Base-by-base conservation (phyloP, 371 early-diverging fungal species). In the Mucor circinelloides region DNA sequence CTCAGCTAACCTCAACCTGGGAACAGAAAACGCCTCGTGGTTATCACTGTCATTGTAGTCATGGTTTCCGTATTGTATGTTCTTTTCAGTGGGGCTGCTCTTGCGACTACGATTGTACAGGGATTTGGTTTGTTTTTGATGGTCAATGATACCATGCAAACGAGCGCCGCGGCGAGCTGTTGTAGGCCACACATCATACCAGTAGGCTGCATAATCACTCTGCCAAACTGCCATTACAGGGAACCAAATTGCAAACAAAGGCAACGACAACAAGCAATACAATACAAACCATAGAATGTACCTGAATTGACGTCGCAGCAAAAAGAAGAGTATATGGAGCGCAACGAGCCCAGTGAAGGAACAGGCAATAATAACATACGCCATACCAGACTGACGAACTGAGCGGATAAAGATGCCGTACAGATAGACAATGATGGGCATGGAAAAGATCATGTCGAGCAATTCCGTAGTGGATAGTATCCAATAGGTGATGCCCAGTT, bases 141-240 rank as follows among this genome's bases (percentile, higher is more conserved):
- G 30, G 38, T 82, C 80, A 12, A 82, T 67, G 25, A 77, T 67
- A 6, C 84, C 84, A 48, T 83, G 84, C 2, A 68, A 40, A 2
- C 79, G 79, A 2, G 69, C 67, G 12, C 69, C 40, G 1, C 56
- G 40, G 10, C 27, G 27, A 0, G 63, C 60, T 19, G 64, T 36
- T 0, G 72, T 77, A 5, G 77, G 76, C 82, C 80, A 80, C 7
- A 77, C 70, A 58, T 84, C 84, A 38, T 79, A 81, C 84, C 84
- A 84, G 7, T 66, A 63, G 23, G 74, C 60, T 4, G 74, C 75
- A 55, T 74, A 64, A 58, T 84, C 72, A 3, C 72, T 67, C 6
- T 66, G 67, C 82, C 81, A 81, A 6, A 73, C 38, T 1, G 82
- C 77, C 28, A 78, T 66, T n/a, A 84, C 27, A 9, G 82, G 82